Evolutionary conservation across 306 rosid species (phyloP), one percentile per base, ranked within the genome.

Genomic region (Malus asiatica): DNA sequence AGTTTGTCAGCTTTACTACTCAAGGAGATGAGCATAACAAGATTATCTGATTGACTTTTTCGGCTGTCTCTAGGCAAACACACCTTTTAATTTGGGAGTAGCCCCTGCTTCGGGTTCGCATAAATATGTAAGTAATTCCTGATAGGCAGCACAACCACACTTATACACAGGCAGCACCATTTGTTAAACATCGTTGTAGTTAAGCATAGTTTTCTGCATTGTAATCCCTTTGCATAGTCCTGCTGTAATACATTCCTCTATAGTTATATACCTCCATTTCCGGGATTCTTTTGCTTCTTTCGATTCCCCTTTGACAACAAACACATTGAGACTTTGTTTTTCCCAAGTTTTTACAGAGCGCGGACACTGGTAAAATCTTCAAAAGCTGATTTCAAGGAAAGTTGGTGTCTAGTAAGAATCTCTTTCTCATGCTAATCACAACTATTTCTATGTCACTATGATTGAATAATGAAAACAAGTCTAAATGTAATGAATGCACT

Each of bases 51-150:
- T 48, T 23, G 66, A 3, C 23, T 66, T 70, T 70, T 82, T 64
- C 80, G 71, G 83, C 71, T 58, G 27, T 71, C 65, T 20, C 46
- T 45, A 63, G 53, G 65, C 40, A n/a, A 80, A 63, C 32, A 42
- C 63, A 32, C 60, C 53, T 46, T 12, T 78, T 61, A 27, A n/a
- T 8, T 27, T 48, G 52, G 35, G 67, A 74, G 70, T 45, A 79
- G 70, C 46, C 67, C 20, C 63, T 71, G 27, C 16, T 78, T 46
- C 52, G 38, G 80, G 73, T 70, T 78, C 57, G 11, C 63, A 2
- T 48, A 64, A 58, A 57, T 14, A 55, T 76, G 83, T 75, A 35
- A 65, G 75, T 18, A 33, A 55, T 57, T 58, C 72, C 57, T 58
- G 18, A 14, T 27, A 27, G 68, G 80, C 68, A 25, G 8, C 60